phyloP scores from a whole-genome alignment of 257 asterid species.

The Solanum bulbocastanum region DNA sequence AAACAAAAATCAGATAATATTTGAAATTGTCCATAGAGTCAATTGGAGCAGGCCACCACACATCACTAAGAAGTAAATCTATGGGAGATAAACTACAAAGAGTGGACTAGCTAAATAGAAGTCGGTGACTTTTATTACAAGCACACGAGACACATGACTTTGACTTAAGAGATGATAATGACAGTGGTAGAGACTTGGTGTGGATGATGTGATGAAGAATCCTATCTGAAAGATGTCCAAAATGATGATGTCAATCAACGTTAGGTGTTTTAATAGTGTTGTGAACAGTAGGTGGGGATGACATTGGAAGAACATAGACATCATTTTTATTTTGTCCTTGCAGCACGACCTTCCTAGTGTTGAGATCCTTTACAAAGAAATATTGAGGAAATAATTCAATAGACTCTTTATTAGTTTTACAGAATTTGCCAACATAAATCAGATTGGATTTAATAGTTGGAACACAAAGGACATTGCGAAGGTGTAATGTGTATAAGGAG shows the following conservation, averaged over 20 bases:
- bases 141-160: background rate
- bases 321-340: background rate
- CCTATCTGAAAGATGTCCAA: background rate
- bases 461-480: background rate
- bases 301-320: background rate
- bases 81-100: too few species aligned
- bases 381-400: background rate
- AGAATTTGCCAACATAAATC: background rate
- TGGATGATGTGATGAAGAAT: background rate
- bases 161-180: background rate
- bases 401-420: background rate
- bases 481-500: background rate
- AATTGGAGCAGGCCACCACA: background rate
- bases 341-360: background rate
- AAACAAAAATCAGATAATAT: background rate
- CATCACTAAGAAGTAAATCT: too few species aligned
- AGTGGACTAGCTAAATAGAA: too few species aligned
- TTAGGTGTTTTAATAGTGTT: background rate
- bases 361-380: background rate
- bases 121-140: too few species aligned
- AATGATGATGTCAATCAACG: background rate
- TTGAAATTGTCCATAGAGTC: background rate
- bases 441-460: background rate
- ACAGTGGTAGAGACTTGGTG: background rate
- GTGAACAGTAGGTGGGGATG: background rate